Conservation (phyloP, 2,329 filamentous ascomycete species). For the Leptographium procerum region DNA sequence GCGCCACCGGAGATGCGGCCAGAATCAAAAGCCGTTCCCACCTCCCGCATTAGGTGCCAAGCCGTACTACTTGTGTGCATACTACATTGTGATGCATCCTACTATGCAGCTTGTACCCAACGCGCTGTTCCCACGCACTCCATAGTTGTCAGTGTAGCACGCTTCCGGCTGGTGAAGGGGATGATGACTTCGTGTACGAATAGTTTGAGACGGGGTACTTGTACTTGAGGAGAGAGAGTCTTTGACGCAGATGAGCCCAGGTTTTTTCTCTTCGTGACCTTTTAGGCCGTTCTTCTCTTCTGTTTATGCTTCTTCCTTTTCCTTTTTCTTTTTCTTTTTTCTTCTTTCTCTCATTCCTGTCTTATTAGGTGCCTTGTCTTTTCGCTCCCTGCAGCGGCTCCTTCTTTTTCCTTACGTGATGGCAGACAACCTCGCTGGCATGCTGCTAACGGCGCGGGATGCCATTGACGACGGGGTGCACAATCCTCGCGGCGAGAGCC, state of each 20-base stretch:
- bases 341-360: too few relatives aligned
- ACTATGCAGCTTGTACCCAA: too few relatives aligned
- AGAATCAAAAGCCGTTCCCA: not conserved
- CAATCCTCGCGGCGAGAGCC: constrained; percentile 9
- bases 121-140: too few relatives aligned
- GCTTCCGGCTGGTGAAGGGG: too few relatives aligned
- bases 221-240: not conserved
- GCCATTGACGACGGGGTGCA: constrained; percentile 10
- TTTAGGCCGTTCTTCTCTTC: not conserved
- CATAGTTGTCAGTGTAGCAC: too few relatives aligned
- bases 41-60: not conserved
- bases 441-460: constrained; percentile 17
- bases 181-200: too few relatives aligned
- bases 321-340: not conserved
- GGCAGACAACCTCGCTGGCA: not conserved
- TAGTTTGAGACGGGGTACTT: not conserved
- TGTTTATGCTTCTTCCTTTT: not conserved
- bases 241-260: not conserved
- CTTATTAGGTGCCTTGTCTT: too few relatives aligned
- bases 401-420: too few relatives aligned
- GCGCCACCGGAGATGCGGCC: not conserved
- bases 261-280: not conserved
- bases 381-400: not conserved
- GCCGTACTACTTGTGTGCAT: too few relatives aligned
- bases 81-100: too few relatives aligned